These are phyloP conservation scores for Coemansia sp. DNA, from an alignment of 192 early-diverging fungal genomes.

Conservation along the genomic window DNA sequence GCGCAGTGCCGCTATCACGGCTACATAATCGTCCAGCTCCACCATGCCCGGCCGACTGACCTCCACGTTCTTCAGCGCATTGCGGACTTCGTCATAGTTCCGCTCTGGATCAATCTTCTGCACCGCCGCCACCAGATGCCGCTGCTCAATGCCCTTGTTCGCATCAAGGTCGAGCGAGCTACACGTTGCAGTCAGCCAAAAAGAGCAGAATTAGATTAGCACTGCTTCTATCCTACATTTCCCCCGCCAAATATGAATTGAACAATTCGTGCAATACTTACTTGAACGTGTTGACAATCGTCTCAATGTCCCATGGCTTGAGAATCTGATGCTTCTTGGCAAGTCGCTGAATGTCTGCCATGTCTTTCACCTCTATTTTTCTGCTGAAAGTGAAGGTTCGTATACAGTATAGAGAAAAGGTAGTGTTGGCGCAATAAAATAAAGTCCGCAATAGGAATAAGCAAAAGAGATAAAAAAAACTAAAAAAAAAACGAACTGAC, in stretches of 20 bases:
- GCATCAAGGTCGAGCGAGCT: constrained; percentile 67
- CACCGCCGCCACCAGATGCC: constrained; percentile 63
- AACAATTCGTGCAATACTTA: constrained; percentile 19
- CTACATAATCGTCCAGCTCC: constrained; percentile 77
- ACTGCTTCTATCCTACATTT: not conserved
- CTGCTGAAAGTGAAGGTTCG: constrained; percentile 1
- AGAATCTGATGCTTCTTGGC: constrained; percentile 51
- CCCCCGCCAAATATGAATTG: not conserved
- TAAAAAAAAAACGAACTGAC: not conserved
- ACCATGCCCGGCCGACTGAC: constrained; percentile 69
- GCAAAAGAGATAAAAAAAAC: constrained; percentile 7
- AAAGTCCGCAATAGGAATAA: not conserved
- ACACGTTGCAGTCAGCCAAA: not conserved
- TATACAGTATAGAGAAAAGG: not conserved
- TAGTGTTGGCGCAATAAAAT: not conserved
- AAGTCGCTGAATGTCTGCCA: constrained; percentile 34
- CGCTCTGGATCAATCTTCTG: constrained; percentile 66
- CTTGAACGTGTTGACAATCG: constrained; percentile 46
- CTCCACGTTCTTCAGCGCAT: constrained; percentile 66
- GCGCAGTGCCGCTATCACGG: constrained; percentile 7
- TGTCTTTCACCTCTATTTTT: not conserved
- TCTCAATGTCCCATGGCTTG: constrained; percentile 59
- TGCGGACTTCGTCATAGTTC: constrained; percentile 75
- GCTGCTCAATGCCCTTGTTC: constrained; percentile 69
- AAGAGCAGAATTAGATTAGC: not conserved